Evolutionary conservation across 345 rosid genomes (phyloP), one percentile per base, ranked within the genome.

Genomic region (Populus simonii): DNA sequence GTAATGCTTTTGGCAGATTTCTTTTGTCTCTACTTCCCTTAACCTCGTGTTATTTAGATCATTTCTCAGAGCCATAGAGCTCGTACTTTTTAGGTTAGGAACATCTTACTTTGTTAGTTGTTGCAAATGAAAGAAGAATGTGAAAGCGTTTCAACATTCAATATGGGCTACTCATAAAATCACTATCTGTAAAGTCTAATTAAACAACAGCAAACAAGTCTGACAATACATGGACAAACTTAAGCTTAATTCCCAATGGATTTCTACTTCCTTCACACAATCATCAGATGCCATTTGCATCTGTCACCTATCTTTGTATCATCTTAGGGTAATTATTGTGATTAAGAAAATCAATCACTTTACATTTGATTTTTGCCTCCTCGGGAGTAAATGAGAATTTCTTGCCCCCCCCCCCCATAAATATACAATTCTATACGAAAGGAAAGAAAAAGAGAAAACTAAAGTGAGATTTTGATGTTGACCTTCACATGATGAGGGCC

Each of bases 401-500:
- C 17, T 39, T 41, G 27, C 78, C 63, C 15, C 76, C 51, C 78
- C 62, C 15, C 76, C 51, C 38, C 38, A 22, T 61, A 68, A 82
- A 69, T 78, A 55, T 76, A 78, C 47, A 66, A 72, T 75, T n/a
- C 71, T 27, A 78, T 70, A 55, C 49, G 31, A 69, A 81, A 18
- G 18, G 12, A 31, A 61, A 12, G 8, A 73, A 66, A 59, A 43
- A 63, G 49, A 7, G 59, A 27, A 7, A 3, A 61, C 20, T 38
- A 33, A 35, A 11, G 53, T 43, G 57, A 16, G 36, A 29, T 41
- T 38, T 66, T 27, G 3, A 27, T 68, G 75, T 67, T 36, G 72
- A 47, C 18, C 70, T 72, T 92, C 87, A 90, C 88, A 80, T 84
- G 13, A 81, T 67, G 7, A 93, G 89, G 82, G 96, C 93, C 81